Evolutionary conservation across 805 yeast genomes (phyloP).

Genomic region (Metschnikowia picachoensis): DNA sequence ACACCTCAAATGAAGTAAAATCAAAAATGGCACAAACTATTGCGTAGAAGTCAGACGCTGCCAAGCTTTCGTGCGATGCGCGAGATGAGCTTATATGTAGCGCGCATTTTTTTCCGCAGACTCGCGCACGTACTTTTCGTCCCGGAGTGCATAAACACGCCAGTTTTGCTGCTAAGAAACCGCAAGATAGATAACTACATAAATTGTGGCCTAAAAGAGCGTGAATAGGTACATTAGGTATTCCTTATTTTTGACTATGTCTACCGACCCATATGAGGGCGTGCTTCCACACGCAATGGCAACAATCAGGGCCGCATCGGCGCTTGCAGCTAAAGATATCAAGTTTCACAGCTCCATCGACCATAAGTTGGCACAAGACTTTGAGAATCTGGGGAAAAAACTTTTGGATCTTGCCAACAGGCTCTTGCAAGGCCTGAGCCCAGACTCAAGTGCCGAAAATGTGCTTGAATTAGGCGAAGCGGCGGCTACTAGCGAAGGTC

Average conservation of each 20-base stretch:
- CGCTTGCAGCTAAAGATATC: conserved; percentile 77
- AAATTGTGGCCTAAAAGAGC: no score
- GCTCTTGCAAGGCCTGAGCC: conserved; percentile 34
- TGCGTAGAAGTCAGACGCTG: no score
- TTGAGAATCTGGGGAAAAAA: conserved; percentile 39
- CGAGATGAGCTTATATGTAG: no score
- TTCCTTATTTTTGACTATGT: neutral
- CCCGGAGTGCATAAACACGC: no score
- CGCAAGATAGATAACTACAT: no score
- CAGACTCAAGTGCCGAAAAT: conserved; percentile 15
- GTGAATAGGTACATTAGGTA: no score
- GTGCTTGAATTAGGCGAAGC: conserved; percentile 39
- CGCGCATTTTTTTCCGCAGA: no score
- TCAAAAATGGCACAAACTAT: no score
- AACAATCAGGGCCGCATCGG: conserved; percentile 50
- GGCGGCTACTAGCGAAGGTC: conserved; percentile 35
- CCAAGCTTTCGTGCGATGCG: no score
- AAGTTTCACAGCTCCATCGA: conserved; percentile 68
- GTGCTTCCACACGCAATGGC: conserved; percentile 5
- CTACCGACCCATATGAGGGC: conserved; percentile 4
- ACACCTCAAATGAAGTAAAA: no score
- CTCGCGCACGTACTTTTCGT: no score
- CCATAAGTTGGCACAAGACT: conserved; percentile 33
- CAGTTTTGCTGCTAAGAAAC: no score
- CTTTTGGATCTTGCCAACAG: conserved; percentile 46